Evolutionary conservation across 2,329 filamentous ascomycete species (phyloP).

Genomic region (Lomentospora prolificans): DNA sequence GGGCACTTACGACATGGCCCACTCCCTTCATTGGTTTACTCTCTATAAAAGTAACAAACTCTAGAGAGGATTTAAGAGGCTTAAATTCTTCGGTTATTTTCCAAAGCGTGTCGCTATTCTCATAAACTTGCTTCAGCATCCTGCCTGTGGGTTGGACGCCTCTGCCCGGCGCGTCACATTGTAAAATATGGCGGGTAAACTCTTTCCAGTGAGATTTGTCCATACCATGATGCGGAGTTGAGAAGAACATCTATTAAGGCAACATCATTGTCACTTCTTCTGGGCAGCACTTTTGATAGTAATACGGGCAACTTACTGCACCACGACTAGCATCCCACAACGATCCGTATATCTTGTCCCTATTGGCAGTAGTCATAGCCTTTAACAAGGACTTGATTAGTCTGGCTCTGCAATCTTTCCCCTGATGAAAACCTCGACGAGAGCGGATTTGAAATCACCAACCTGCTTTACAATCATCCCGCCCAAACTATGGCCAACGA

Average conservation of each 20-base stretch:
- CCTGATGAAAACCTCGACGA: too few relatives aligned
- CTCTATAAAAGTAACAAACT: not conserved
- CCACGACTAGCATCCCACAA: not conserved
- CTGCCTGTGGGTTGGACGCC: not conserved
- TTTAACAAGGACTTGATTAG: too few relatives aligned
- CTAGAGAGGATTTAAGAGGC: not conserved
- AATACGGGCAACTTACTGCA: not conserved
- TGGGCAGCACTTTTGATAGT: not conserved
- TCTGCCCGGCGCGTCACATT: not conserved
- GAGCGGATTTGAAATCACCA: too few relatives aligned
- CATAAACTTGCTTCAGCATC: not conserved
- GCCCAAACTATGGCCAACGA: not conserved
- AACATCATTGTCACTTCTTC: not conserved
- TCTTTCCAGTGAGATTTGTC: not conserved
- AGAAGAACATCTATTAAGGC: not conserved
- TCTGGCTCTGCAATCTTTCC: too few relatives aligned
- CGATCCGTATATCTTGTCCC: not conserved
- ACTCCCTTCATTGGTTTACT: not conserved
- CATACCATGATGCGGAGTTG: not conserved
- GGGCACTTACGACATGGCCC: not conserved
- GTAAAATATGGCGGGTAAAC: not conserved
- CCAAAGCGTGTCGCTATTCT: not conserved
- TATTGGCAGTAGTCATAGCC: too few relatives aligned
- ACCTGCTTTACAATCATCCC: not conserved
- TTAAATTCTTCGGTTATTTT: not conserved